phyloP scores from a whole-genome alignment of 495 filamentous ascomycete genomes.

The Cryomyces minteri region DNA sequence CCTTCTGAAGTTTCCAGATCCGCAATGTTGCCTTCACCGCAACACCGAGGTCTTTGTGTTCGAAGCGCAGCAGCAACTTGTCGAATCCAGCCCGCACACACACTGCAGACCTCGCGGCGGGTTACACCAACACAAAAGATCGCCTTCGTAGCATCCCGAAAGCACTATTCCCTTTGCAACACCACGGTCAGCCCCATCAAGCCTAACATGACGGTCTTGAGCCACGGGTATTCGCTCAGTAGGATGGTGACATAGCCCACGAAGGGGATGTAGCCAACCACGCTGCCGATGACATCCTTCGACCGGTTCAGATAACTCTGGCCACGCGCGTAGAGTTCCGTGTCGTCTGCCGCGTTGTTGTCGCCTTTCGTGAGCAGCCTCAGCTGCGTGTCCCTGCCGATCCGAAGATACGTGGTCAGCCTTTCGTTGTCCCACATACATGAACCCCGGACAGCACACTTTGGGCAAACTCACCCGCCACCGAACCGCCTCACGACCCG shows the following conservation, averaged over 20 bases:
- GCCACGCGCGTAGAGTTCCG: constrained; percentile 70
- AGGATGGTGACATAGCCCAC: constrained; percentile 97
- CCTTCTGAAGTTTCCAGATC: too few relatives aligned
- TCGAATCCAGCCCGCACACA: too few relatives aligned
- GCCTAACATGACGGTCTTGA: constrained; percentile 89
- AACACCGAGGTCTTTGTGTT: too few relatives aligned
- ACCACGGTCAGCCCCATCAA: too few relatives aligned
- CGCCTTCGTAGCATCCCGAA: too few relatives aligned
- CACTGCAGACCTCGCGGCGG: too few relatives aligned
- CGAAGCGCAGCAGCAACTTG: too few relatives aligned
- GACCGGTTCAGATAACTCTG: constrained; percentile 72
- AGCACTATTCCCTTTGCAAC: too few relatives aligned
- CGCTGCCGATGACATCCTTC: constrained; percentile 84
- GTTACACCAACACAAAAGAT: too few relatives aligned
- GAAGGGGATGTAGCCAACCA: constrained; percentile 83
- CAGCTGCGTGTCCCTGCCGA: constrained; percentile 19
- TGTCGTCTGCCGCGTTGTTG: constrained; percentile 89
- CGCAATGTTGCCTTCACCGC: too few relatives aligned
- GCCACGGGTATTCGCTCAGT: constrained; percentile 89
- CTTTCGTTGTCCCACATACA: not conserved
- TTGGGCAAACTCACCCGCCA: constrained; percentile 21
- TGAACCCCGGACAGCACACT: not conserved
- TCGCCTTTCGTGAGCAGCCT: constrained; percentile 93
- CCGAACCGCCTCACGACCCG: constrained; percentile 43
- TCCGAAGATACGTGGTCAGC: not conserved